A percentile compares a stretch with the other conserved stretches of the same genome.
phyloP scores from a whole-genome alignment of 805 yeast species.

The Yamadazyma insecticola region DNA sequence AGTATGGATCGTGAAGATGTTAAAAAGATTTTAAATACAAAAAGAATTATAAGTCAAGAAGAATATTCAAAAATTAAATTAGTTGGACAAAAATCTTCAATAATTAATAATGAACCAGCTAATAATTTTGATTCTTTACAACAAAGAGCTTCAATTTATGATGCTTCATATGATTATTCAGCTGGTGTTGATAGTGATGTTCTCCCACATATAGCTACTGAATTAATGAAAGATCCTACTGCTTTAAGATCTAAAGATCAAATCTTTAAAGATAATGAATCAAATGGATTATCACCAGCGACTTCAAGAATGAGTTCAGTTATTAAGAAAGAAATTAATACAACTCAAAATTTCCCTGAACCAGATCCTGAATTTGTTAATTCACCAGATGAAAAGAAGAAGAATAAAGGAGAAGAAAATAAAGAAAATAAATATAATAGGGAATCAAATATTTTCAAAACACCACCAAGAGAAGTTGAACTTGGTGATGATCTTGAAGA shows the following conservation, averaged over 20 bases:
- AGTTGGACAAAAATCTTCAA: conserved; percentile 22
- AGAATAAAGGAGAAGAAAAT: too few relatives aligned
- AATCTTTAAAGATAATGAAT: conserved; percentile 18
- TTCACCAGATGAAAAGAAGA: conserved; percentile 15
- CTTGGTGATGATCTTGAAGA: too few relatives aligned
- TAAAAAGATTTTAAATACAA: conserved; percentile 33
- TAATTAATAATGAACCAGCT: conserved; percentile 20
- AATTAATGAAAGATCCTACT: conserved; percentile 24
- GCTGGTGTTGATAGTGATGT: conserved; percentile 9
- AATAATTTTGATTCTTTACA: conserved; percentile 23
- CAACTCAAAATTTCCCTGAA: conserved; percentile 23
- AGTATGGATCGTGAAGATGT: conserved; percentile 46
- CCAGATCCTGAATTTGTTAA: conserved; percentile 27
- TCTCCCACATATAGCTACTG: conserved; percentile 37
- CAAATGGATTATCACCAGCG: conserved; percentile 1
- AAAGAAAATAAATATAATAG: too few relatives aligned
- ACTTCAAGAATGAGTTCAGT: conserved; percentile 8
- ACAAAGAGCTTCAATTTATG: conserved; percentile 30
- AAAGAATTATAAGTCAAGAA: conserved; percentile 35
- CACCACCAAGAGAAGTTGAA: conserved; percentile 24
- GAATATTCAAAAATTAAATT: conserved; percentile 34
- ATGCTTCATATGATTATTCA: conserved; percentile 17
- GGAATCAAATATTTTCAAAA: conserved; percentile 18
- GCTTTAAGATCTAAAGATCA: conserved; percentile 27
- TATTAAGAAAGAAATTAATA: conserved; percentile 9